Conservation (phyloP, 495 filamentous ascomycete genomes). For the Penicillium silybi region DNA sequence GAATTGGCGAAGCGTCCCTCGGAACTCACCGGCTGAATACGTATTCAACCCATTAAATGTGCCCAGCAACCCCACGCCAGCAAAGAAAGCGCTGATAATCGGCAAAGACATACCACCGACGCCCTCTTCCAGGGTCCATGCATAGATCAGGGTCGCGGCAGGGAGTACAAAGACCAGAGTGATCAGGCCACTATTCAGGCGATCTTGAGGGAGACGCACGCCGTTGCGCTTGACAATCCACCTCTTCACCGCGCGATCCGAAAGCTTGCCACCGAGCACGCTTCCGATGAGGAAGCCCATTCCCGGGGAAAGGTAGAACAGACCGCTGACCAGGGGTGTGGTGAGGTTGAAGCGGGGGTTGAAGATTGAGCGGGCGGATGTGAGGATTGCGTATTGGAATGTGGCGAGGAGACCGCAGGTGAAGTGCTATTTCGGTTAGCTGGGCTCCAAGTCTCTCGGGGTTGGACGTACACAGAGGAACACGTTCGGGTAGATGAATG, state of each 20-base stretch:
- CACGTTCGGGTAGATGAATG: slow-evolving; percentile 39
- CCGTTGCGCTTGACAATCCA: slow-evolving; percentile 58
- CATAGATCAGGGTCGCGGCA: slow-evolving; percentile 61
- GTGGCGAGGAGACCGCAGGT: slow-evolving; percentile 62
- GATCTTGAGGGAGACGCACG: slow-evolving; percentile 65
- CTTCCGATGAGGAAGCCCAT: slow-evolving; percentile 67
- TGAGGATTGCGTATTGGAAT: slow-evolving; percentile 69
- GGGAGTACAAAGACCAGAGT: slow-evolving; percentile 62
- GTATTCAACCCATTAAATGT: slow-evolving; percentile 71
- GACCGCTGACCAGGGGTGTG: slow-evolving; percentile 61
- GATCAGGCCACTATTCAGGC: slow-evolving; percentile 59
- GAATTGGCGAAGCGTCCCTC: slow-evolving; percentile 20
- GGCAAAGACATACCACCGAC: slow-evolving; percentile 64
- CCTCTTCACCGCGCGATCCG: slow-evolving; percentile 60
- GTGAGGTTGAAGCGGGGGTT: slow-evolving; percentile 69
- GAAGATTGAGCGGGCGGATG: slow-evolving; percentile 67
- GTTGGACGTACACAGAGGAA: slow-evolving; percentile 37
- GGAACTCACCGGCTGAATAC: slow-evolving; percentile 63
- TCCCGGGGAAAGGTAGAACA: slow-evolving; percentile 76
- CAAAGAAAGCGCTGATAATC: slow-evolving; percentile 64
- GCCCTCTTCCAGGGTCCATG: slow-evolving; percentile 62
- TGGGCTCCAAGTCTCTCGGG: neutral
- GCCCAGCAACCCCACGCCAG: slow-evolving; percentile 65
- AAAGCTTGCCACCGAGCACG: slow-evolving; percentile 64
- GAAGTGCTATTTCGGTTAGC: slow-evolving; percentile 39